phyloP scores from a whole-genome alignment of 2,329 filamentous ascomycete genomes.

The Aspergillus spinulosporus region DNA sequence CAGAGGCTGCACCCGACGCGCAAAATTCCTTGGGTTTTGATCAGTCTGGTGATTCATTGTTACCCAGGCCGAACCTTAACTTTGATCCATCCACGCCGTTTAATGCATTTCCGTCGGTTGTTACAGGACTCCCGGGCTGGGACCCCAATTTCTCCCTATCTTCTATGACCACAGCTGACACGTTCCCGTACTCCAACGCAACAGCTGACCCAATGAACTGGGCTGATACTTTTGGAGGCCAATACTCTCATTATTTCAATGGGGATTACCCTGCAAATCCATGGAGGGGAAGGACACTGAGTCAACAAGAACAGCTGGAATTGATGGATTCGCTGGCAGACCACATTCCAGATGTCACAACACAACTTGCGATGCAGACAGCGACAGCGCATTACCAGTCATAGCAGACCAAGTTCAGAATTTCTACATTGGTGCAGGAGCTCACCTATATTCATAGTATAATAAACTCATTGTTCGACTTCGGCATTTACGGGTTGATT shows the following conservation, averaged over 20 bases:
- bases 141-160: constrained; percentile 42
- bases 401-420: constrained; percentile 16
- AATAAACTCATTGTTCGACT: neutral
- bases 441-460: neutral
- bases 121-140: constrained; percentile 44
- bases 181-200: constrained; percentile 38
- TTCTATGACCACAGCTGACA: constrained; percentile 38
- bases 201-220: constrained; percentile 44
- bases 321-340: constrained; percentile 75
- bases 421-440: neutral
- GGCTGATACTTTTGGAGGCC: constrained; percentile 46
- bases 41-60: constrained; percentile 22
- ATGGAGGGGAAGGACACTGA: constrained; percentile 66
- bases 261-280: constrained; percentile 48
- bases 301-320: constrained; percentile 78
- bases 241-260: constrained; percentile 50
- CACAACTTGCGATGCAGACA: constrained; percentile 40
- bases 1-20: constrained; percentile 12
- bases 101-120: constrained; percentile 43
- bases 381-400: constrained; percentile 45
- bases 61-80: constrained; percentile 28
- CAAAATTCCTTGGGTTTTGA: constrained; percentile 26
- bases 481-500: neutral
- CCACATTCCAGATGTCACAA: constrained; percentile 51
- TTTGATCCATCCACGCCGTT: constrained; percentile 42